A percentile compares a stretch with the other conserved stretches of the same genome.
These are phyloP conservation scores for Coniochaeta pulveracea DNA, from an alignment of 2,329 filamentous ascomycete species.

Conservation along the genomic window DNA sequence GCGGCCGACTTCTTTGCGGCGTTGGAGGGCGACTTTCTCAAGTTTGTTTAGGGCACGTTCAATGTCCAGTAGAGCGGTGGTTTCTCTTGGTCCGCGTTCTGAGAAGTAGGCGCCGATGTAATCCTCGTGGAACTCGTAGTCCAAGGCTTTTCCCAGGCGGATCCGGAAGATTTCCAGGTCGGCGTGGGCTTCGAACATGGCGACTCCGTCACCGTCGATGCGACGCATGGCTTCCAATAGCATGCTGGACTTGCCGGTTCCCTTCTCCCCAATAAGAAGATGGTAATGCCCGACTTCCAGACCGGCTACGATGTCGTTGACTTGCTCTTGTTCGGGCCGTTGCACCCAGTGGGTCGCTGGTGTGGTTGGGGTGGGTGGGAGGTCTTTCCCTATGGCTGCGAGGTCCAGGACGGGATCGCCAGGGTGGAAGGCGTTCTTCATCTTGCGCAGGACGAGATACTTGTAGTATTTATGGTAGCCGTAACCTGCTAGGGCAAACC, in stretches of 20 bases:
- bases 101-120: conserved; percentile 96
- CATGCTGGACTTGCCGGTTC: conserved; percentile 95
- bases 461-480: conserved; percentile 82
- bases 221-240: conserved; percentile 89
- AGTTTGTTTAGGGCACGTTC: conserved; percentile 96
- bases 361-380: conserved; percentile 25
- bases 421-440: conserved; percentile 81
- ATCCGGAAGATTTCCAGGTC: conserved; percentile 93
- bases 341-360: conserved; percentile 64
- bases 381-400: conserved; percentile 52
- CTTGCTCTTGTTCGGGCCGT: conserved; percentile 68
- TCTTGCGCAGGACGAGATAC: conserved; percentile 79
- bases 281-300: conserved; percentile 72
- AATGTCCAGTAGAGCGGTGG: conserved; percentile 85
- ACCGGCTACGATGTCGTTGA: conserved; percentile 77
- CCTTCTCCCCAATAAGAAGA: conserved; percentile 87
- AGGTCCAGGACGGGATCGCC: conserved; percentile 84
- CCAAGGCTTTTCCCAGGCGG: conserved; percentile 80
- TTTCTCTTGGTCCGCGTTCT: conserved; percentile 84
- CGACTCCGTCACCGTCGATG: conserved; percentile 75
- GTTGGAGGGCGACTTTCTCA: conserved; percentile 80
- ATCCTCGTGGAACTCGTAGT: conserved; percentile 96
- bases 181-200: conserved; percentile 94
- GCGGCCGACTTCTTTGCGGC: conserved; percentile 46
- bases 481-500: conserved; percentile 58